Base-by-base conservation (phyloP, 306 rosid species). In the Myrica gale region DNA sequence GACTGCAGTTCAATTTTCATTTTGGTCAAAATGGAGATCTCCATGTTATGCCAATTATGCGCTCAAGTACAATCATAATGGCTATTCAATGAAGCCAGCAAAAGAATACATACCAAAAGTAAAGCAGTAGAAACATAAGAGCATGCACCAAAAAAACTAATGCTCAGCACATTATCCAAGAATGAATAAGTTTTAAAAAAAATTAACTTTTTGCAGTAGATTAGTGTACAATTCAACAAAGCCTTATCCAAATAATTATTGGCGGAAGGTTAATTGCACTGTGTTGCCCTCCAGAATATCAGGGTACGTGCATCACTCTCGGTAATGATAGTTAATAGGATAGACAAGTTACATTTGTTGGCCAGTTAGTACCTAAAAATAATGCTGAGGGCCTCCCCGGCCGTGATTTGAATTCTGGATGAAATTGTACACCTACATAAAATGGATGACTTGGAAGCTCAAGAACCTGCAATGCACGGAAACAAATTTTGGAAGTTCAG, bases 321-420 rank as follows among this genome's bases (percentile, higher is more conserved):
- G 23, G 17, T 15, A 26, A 6, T 5, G 1, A 21, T 11, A 20
- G 45, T 23, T 44, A 19, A 58, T 6, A 74, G 41, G 70, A 48
- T 39, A 63, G 47, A 53, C 57, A 81, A 41, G 60, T 54, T 32
- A 37, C 53, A 52, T 72, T 71, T 32, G 66, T 9, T 50, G 62
- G 71, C 61, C 62, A n/a, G 32, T 9, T 37, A 26, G 78, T 88
- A 92, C 99, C 99, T 83, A 89, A 81, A 87, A 96, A 92, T 53
- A 90, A 86, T 56, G 97, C 88, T 62, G 99, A 92, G 51, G 99
- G 97, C 82, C 89, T 92, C 68, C 79, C 87, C 2, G 98, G 99
- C 73, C 98, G 92, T 20, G 99, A 96, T 87, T 96, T 96, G 80
- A 96, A 96, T 85, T 96, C 99, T 41, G 98, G 99, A 83, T 96